Evolutionary conservation across 116 monocot species (phyloP).

Genomic region (Dioscorea cayenensis): DNA sequence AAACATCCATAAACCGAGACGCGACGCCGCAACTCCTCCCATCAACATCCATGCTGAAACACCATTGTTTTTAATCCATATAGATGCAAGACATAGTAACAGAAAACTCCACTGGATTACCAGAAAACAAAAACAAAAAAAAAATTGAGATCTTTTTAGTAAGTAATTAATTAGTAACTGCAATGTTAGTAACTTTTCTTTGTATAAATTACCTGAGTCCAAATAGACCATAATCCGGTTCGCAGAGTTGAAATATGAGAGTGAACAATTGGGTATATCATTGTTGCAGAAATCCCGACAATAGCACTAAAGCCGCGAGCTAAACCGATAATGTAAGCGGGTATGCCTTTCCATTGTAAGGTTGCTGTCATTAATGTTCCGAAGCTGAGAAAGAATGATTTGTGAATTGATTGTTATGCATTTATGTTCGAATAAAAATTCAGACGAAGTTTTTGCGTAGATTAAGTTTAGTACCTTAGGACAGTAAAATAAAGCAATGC

Average conservation of each 20-base stretch:
- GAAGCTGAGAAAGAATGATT: constrained; percentile 40
- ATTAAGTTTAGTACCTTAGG: constrained; percentile 34
- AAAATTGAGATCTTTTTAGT: not conserved
- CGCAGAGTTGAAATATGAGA: constrained; percentile 63
- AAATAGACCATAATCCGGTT: constrained; percentile 91
- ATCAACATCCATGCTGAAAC: constrained; percentile 85
- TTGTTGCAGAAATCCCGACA: constrained; percentile 72
- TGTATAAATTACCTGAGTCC: constrained; percentile 59
- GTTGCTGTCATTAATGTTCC: constrained; percentile 93
- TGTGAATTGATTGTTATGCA: not conserved
- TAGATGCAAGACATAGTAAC: constrained; percentile 63
- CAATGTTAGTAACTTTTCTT: too few species aligned
- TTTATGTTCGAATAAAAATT: not conserved
- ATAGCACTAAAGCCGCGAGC: constrained; percentile 78
- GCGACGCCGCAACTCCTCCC: constrained; percentile 86
- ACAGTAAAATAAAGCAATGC: constrained; percentile 88
- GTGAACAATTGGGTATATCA: constrained; percentile 65
- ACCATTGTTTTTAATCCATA: constrained; percentile 40
- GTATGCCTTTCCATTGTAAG: constrained; percentile 85
- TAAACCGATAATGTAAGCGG: constrained; percentile 77
- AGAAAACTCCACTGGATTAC: constrained; percentile 67
- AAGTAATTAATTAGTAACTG: too few species aligned
- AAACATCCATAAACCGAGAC: constrained; percentile 95
- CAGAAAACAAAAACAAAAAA: not conserved
- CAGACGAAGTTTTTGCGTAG: too few species aligned